Evolutionary conservation across 2,329 filamentous ascomycete species (phyloP), one percentile per base, ranked within the genome.

Genomic region (Aureobasidium mangrovei): DNA sequence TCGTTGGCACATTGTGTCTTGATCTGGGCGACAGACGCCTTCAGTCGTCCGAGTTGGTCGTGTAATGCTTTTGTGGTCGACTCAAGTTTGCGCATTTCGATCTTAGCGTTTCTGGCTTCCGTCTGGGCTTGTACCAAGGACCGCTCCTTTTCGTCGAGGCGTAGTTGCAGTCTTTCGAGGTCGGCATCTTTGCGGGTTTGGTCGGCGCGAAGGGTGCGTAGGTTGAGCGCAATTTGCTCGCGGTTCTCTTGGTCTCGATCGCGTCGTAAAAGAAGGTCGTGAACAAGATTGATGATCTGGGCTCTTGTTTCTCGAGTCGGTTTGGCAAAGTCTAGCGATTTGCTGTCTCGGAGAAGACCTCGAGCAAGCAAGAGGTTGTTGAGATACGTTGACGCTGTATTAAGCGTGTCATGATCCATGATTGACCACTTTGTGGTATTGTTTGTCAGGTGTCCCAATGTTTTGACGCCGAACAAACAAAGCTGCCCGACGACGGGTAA

Each of bases 211-310:
- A 95, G 72, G 27, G 77, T 81, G 56, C 87, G 86, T 54, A 97
- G 80, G 3, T 88, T 88, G 10, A 81, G 80, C 3, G 88, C 88
- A 24, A 95, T 77, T 32, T 83, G 84, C 69, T 96, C 91, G 63
- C 88, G 85, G 67, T 94, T 86, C 60, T 93, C 87, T 59, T 90
- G 86, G 70, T 96, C 91, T 67, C 89, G 87, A 86, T 98, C 93
- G 75, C 91, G 82, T 61, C 91, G 82, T 57, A 96, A 69, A 56
- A 98, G 88, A 62, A 98, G 72, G 67, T 98, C 93, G 70, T 98
- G 95, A 46, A 98, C 83, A 27, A 98, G 79, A 66, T 91, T 87
- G 72, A 98, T 95, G 62, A 97, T 84, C 60, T 83, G 82, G 24
- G 86, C 85, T 83, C 93, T 91, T 18, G 86, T 87, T 48, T 79